phyloP scores from a whole-genome alignment of 2,329 filamentous ascomycete species.

The Trichoderma sp. region DNA sequence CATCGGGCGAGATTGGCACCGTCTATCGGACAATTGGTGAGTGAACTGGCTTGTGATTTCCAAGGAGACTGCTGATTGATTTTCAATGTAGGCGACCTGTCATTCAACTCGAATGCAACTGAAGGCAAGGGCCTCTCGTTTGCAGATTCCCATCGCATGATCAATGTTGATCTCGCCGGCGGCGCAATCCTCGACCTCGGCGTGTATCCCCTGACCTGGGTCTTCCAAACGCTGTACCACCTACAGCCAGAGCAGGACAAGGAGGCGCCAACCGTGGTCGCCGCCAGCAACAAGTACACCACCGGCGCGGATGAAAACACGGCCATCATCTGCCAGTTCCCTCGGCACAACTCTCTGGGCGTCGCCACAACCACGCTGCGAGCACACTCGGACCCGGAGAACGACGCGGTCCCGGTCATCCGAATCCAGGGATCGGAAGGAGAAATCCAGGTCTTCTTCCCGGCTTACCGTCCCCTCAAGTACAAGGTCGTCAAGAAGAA shows the following conservation, averaged over 20 bases:
- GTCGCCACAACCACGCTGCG: slow-evolving; percentile 69
- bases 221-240: slow-evolving; percentile 87
- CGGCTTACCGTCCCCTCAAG: slow-evolving; percentile 67
- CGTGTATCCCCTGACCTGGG: slow-evolving; percentile 87
- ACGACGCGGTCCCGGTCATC: slow-evolving; percentile 60
- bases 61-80: background rate
- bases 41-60: slow-evolving; percentile 24
- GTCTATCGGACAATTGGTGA: slow-evolving; percentile 61
- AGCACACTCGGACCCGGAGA: slow-evolving; percentile 62
- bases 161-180: slow-evolving; percentile 80
- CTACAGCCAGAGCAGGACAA: slow-evolving; percentile 68
- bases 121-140: slow-evolving; percentile 53
- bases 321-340: slow-evolving; percentile 77
- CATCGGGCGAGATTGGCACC: slow-evolving; percentile 56
- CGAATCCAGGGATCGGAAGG: slow-evolving; percentile 79
- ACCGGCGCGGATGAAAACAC: slow-evolving; percentile 78
- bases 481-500: slow-evolving; percentile 63
- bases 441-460: slow-evolving; percentile 77
- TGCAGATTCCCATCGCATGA: slow-evolving; percentile 69
- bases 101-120: slow-evolving; percentile 59
- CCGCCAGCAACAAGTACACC: slow-evolving; percentile 70
- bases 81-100: slow-evolving; percentile 54
- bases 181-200: slow-evolving; percentile 82
- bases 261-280: slow-evolving; percentile 66
- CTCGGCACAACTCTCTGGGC: slow-evolving; percentile 66